Evolutionary conservation across 2,329 filamentous ascomycete genomes (phyloP).

Genomic region (Trichoderma koningii): DNA sequence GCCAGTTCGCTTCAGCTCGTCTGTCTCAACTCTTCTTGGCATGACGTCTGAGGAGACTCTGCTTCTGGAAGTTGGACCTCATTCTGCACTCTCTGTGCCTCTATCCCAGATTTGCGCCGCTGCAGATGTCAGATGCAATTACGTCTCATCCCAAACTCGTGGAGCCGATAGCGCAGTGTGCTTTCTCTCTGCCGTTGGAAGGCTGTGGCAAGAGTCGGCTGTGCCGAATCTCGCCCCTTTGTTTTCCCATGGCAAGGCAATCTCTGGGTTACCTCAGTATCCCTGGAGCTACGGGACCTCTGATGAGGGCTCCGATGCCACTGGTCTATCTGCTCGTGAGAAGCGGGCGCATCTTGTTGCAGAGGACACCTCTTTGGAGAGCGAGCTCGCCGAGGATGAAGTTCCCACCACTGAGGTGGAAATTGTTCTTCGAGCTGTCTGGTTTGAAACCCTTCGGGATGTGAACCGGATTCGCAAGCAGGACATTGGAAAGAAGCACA

Average conservation of each 20-base stretch:
- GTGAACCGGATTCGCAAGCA: neutral
- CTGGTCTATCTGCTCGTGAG: conserved; percentile 12
- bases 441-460: conserved; percentile 7
- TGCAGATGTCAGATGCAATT: conserved; percentile 10
- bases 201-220: conserved; percentile 25
- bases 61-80: conserved; percentile 36
- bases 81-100: conserved; percentile 34
- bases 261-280: conserved; percentile 25
- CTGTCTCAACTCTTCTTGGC: conserved; percentile 25
- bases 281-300: conserved; percentile 15
- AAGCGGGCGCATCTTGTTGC: conserved; percentile 19
- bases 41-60: conserved; percentile 13
- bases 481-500: conserved; percentile 25
- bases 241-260: conserved; percentile 22
- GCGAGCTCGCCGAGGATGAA: conserved; percentile 19
- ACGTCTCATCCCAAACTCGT: conserved; percentile 23
- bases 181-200: conserved; percentile 23
- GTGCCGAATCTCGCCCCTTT: conserved; percentile 12
- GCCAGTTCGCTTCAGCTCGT: conserved; percentile 28
- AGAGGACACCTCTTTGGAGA: neutral
- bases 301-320: neutral
- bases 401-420: conserved; percentile 16
- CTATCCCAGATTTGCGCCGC: conserved; percentile 32
- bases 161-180: neutral
- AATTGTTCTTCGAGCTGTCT: conserved; percentile 24